A percentile compares a stretch with the other conserved stretches of the same genome.
Conservation (phyloP, 805 yeast species). For the Saccharomycopsis sp. region DNA sequence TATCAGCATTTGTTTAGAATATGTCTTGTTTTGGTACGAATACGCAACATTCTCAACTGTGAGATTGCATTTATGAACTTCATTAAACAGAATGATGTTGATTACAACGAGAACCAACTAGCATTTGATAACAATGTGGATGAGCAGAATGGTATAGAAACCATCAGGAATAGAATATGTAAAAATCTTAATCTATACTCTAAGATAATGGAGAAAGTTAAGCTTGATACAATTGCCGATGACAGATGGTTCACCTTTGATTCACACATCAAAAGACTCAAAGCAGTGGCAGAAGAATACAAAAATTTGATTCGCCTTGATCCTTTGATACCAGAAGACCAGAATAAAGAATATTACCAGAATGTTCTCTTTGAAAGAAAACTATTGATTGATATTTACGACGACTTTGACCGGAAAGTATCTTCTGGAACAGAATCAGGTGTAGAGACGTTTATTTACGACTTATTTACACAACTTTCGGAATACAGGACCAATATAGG, state of each 20-base stretch:
- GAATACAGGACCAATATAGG: too few relatives aligned
- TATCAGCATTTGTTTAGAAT: slow-evolving; percentile 7
- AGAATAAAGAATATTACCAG: not conserved
- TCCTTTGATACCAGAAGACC: not conserved
- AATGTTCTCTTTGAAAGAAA: not conserved
- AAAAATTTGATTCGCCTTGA: not conserved
- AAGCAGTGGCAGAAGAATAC: not conserved
- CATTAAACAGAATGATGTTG: not conserved
- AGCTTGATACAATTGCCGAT: not conserved
- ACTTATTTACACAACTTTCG: too few relatives aligned
- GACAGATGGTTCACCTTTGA: slow-evolving; percentile 6
- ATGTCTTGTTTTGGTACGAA: not conserved
- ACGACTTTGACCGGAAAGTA: not conserved
- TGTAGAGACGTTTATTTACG: too few relatives aligned
- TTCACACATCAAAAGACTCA: not conserved
- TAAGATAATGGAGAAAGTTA: not conserved
- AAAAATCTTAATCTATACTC: not conserved
- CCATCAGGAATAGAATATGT: not conserved
- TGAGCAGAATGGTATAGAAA: not conserved
- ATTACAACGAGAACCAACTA: not conserved
- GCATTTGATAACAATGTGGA: not conserved
- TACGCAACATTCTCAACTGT: not conserved
- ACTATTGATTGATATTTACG: not conserved
- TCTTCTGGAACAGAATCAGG: too few relatives aligned
- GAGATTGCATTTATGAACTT: slow-evolving; percentile 1